phyloP scores from a whole-genome alignment of 805 yeast species.

The Ogataea siamensis region DNA sequence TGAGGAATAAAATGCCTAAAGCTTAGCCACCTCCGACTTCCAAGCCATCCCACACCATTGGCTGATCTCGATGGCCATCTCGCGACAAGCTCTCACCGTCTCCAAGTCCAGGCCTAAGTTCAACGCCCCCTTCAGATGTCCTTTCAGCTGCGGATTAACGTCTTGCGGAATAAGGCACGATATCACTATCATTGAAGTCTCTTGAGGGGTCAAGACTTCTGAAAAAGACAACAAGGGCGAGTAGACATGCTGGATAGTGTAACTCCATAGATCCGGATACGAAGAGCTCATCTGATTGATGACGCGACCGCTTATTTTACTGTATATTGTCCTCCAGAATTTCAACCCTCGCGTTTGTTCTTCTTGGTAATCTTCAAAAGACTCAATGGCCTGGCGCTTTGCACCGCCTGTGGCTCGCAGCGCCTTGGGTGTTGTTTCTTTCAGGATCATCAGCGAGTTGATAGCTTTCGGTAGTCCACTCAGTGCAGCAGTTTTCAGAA shows the following conservation, averaged over 20 bases:
- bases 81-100: conserved; percentile 59
- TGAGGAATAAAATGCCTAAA: conserved; percentile 30
- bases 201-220: conserved; percentile 58
- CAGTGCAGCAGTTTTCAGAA: conserved; percentile 74
- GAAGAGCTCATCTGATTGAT: conserved; percentile 64
- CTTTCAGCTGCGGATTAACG: conserved; percentile 89
- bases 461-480: conserved; percentile 85
- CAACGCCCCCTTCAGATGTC: conserved; percentile 83
- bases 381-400: conserved; percentile 18
- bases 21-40: conserved; percentile 53
- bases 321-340: conserved; percentile 75
- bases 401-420: conserved; percentile 33
- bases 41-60: conserved; percentile 74
- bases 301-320: conserved; percentile 69
- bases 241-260: conserved; percentile 69
- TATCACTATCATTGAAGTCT: conserved; percentile 74
- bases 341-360: conserved; percentile 48
- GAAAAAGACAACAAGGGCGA: conserved; percentile 72
- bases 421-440: conserved; percentile 57
- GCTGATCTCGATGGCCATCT: conserved; percentile 60
- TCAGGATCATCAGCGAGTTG: conserved; percentile 67
- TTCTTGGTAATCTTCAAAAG: conserved; percentile 16
- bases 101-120: conserved; percentile 71
- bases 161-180: conserved; percentile 87
- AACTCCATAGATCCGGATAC: conserved; percentile 83